Evolutionary conservation across 352 stramenopile species (phyloP), one percentile per base, ranked within the genome.

Genomic region (Blastocystis sp.): DNA sequence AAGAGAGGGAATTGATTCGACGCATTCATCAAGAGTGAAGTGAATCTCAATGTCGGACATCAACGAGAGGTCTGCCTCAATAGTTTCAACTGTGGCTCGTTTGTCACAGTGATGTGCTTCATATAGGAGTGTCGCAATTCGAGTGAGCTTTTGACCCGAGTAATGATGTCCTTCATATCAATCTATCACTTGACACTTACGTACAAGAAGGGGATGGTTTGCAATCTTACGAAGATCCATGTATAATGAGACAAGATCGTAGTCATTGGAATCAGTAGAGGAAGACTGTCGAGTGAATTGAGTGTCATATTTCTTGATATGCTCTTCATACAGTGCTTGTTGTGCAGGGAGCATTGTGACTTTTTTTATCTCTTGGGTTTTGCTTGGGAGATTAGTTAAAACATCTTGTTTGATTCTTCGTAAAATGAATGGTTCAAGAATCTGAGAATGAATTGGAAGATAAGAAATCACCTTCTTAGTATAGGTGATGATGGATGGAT

Each of bases 41-140:
- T 81, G 69, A 42, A 81, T 81, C 13, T 58, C 69, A 13, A 81
- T 27, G 69, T 81, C 69, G 13, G 40, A 62, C 69, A 59, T n/a
- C 24, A 13, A 24, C 24, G 2, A 17, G 7, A 81, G 37, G 0
- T 30, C 44, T 44, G 44, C 24, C 27, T 81, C 69, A 1, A 59
- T 62, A 13, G 13, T 19, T 40, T n/a, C 17, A 75, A 15, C 11
- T 37, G 58, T 66, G 6, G 33, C 58, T 7, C 17, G 24, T 37
- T 30, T 66, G 0, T 66, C 58, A 66, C 17, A 9, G 4, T 1
- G 58, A 66, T 37, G 68, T 17, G 33, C 33, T 33, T 53, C 35
- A 24, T 51, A 33, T 19, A 79, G 24, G 1, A 24, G 17, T 58
- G 35, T 57, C 3, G 68, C 68, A 24, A 79, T 79, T 30, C 42